These are phyloP conservation scores for Ajuga chamaepitys DNA, from an alignment of 257 asterid species.

Conservation along the genomic window DNA sequence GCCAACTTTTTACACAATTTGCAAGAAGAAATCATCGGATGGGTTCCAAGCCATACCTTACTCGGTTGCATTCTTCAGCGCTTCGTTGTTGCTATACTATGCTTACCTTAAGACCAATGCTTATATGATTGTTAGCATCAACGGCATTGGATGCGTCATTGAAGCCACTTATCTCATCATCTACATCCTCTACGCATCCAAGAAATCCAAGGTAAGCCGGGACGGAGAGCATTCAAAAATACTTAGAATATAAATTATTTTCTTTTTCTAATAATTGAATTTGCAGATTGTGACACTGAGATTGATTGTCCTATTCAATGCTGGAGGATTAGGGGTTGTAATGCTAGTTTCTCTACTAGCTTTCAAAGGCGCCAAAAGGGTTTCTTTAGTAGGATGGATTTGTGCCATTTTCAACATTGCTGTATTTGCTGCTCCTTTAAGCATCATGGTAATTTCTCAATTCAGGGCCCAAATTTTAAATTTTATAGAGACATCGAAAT, in stretches of 20 bases:
- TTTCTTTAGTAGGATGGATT: slow-evolving; percentile 54
- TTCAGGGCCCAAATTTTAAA: too few relatives aligned
- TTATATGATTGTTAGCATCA: slow-evolving; percentile 47
- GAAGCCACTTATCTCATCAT: slow-evolving; percentile 38
- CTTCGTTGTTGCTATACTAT: slow-evolving; percentile 49
- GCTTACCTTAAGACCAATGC: slow-evolving; percentile 54
- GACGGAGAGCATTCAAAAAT: too few relatives aligned
- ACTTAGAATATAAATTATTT: too few relatives aligned
- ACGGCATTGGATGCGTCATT: slow-evolving; percentile 45
- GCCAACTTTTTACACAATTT: slow-evolving; percentile 58
- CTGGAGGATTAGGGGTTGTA: slow-evolving; percentile 41
- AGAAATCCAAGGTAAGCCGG: slow-evolving; percentile 32
- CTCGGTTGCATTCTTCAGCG: slow-evolving; percentile 51
- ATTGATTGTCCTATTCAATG: slow-evolving; percentile 29
- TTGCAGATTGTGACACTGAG: slow-evolving; percentile 36
- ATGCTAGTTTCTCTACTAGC: slow-evolving; percentile 24
- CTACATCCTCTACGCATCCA: slow-evolving; percentile 37
- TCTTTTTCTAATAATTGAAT: not conserved
- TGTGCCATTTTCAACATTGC: slow-evolving; percentile 54
- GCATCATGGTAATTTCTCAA: slow-evolving; percentile 74
- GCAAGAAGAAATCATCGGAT: slow-evolving; percentile 52
- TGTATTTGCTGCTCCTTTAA: slow-evolving; percentile 70
- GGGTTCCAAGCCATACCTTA: slow-evolving; percentile 57
- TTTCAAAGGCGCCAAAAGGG: slow-evolving; percentile 35
- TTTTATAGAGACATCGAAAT: too few relatives aligned